Percentiles rank a stretch among this genome's conserved stretches.
Evolutionary conservation across 1,284 basidiomycete species (phyloP).

Genomic region (Tilletia caries): DNA sequence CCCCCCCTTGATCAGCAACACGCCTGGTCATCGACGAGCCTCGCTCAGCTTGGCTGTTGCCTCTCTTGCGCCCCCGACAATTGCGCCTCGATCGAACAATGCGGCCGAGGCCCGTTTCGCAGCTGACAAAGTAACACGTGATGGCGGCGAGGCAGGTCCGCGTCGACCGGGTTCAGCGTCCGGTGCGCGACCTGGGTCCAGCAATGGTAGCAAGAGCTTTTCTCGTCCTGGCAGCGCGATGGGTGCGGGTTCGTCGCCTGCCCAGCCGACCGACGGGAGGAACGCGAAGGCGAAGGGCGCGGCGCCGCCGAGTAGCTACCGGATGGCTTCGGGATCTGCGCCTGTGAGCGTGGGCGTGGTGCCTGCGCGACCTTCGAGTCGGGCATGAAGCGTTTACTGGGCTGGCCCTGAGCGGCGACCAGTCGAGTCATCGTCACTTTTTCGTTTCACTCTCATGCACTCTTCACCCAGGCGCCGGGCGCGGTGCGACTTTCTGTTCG

Average conservation of each 20-base stretch:
- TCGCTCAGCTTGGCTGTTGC: background rate
- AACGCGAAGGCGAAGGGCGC: background rate
- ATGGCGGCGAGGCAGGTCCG: background rate
- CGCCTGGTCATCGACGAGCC: conserved; percentile 16
- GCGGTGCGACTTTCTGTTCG: too few species aligned
- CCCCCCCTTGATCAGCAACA: background rate
- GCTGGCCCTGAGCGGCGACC: too few species aligned
- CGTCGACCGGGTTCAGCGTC: background rate
- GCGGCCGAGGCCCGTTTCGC: conserved; percentile 12
- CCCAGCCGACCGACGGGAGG: background rate
- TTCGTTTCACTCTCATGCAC: too few species aligned
- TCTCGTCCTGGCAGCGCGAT: background rate
- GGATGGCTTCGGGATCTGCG: conserved; percentile 6
- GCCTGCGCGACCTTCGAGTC: too few species aligned
- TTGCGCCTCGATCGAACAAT: conserved; percentile 14
- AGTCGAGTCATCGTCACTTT: too few species aligned
- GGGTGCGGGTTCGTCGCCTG: background rate
- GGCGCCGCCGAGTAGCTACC: background rate
- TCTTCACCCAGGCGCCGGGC: too few species aligned
- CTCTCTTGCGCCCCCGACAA: conserved; percentile 6
- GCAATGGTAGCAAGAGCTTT: background rate
- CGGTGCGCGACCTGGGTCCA: background rate
- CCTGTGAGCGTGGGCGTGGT: background rate
- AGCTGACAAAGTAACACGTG: background rate
- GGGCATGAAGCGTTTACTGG: too few species aligned